A percentile compares a stretch with the other conserved stretches of the same genome.
Evolutionary conservation across 371 early-diverging fungal species (phyloP).

Genomic region (Rhizopus sp.): DNA sequence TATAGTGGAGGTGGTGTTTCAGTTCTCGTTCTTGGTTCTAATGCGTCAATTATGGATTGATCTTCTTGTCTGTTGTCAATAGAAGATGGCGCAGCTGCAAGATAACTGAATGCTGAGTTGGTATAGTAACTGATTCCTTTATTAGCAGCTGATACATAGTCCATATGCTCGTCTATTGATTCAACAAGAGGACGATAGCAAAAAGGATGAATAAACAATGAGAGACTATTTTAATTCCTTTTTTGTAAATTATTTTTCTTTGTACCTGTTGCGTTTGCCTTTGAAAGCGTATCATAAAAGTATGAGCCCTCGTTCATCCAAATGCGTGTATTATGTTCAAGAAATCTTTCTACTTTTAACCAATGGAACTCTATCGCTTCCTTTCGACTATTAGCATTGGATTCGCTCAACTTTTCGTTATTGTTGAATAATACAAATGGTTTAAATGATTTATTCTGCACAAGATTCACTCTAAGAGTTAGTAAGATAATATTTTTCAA

Average conservation of each 20-base stretch:
- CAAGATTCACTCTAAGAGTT: not conserved
- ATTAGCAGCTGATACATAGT: not conserved
- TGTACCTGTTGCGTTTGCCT: conserved; percentile 8
- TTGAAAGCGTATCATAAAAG: not conserved
- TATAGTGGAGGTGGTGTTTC: conserved; percentile 8
- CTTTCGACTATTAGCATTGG: conserved; percentile 1
- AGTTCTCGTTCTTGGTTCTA: conserved; percentile 9
- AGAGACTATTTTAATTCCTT: not conserved
- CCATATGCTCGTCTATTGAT: not conserved
- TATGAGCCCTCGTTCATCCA: conserved; percentile 29
- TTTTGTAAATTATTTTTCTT: not conserved
- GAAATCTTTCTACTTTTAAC: conserved; percentile 30
- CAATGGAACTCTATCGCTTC: conserved; percentile 33
- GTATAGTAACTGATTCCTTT: too few relatives aligned
- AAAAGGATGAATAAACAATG: not conserved
- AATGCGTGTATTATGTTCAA: conserved; percentile 38
- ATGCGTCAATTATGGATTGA: not conserved
- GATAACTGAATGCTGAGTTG: not conserved
- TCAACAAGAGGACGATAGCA: not conserved
- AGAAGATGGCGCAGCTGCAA: not conserved
- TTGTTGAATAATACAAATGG: conserved; percentile 12
- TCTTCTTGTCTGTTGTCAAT: not conserved
- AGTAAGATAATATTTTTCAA: not conserved
- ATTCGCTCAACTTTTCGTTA: not conserved
- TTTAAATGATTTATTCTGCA: conserved; percentile 2